Evolutionary conservation across 805 yeast species (phyloP), one percentile per base, ranked within the genome.

Genomic region (Hyphopichia homilentoma): DNA sequence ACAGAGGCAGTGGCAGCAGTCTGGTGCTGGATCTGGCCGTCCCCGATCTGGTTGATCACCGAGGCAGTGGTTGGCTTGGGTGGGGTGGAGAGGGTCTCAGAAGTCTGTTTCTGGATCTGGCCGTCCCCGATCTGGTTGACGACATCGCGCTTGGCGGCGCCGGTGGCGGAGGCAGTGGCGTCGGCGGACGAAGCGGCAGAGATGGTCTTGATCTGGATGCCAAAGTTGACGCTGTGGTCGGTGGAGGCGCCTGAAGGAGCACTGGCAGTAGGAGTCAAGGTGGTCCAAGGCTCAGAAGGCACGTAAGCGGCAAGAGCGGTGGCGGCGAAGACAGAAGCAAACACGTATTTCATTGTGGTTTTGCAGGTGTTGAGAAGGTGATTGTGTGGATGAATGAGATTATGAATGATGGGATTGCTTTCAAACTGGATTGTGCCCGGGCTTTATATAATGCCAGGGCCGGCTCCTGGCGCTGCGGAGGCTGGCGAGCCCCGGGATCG

Each of bases 261-360:
- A 6, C 75, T 56, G 29, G 73, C 74, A 25, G 57, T 36, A 45
- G 93, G 89, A 23, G 88, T 81, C 57, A 83, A 69, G 34, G 87
- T 79, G 34, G 82, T 59, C 84, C 84, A 82, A 47, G 81, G 78
- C 39, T 75, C 81, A 33, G 78, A 57, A 41, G 83, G 84, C 44
- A 77, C 75, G 45, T 73, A 73, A 37, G 85, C 85, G 32, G 83
- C 81, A 32, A 69, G 33, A 21, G 79, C 67, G 12, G 67, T 38
- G n/a, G 75, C 54, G 33, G 71, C 68, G 25, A 76, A 51, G 43
- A 75, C 61, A 32, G 70, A 33, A 17, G 14, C 19, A 14, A 14
- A 6, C 12, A 9, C 9, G 28, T 29, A 36, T 29, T 29, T 36
- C 40, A 36, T 36, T 29, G 18, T 29, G 11, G 13, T 12, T n/a